phyloP scores from a whole-genome alignment of 495 filamentous ascomycete species.

The Penicillium egyptiacum region DNA sequence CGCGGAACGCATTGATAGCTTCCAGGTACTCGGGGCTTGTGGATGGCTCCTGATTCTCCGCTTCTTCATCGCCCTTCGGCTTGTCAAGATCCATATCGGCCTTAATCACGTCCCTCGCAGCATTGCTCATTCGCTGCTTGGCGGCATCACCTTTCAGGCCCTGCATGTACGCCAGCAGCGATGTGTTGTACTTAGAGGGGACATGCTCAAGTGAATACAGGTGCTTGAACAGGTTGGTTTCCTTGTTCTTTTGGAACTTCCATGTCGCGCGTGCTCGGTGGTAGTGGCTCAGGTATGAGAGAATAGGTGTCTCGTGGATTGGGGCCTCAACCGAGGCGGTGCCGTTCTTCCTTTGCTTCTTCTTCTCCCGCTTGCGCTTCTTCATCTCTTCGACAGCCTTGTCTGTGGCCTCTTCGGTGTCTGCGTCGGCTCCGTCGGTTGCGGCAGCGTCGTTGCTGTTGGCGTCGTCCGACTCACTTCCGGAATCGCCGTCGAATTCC shows the following conservation, averaged over 20 bases:
- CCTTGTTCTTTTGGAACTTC: conserved; percentile 94
- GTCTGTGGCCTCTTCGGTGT: conserved; percentile 21
- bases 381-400: conserved; percentile 29
- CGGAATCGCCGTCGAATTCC: conserved; percentile 54
- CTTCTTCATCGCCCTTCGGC: conserved; percentile 33
- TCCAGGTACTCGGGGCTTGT: conserved; percentile 52
- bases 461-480: conserved; percentile 21
- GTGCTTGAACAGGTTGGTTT: conserved; percentile 79
- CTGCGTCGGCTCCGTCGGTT: conserved; percentile 29
- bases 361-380: conserved; percentile 35
- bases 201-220: conserved; percentile 67
- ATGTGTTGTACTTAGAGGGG: conserved; percentile 60
- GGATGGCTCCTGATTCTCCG: conserved; percentile 41
- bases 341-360: conserved; percentile 34
- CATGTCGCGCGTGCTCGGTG: conserved; percentile 63
- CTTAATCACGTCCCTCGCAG: conserved; percentile 55
- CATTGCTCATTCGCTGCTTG: conserved; percentile 58
- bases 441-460: conserved; percentile 16
- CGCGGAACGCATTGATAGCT: conserved; percentile 49
- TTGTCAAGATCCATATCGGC: conserved; percentile 39
- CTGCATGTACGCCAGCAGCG: conserved; percentile 67
- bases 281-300: conserved; percentile 72
- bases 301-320: conserved; percentile 55
- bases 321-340: conserved; percentile 17
- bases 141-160: conserved; percentile 68